Evolutionary conservation across 345 rosid genomes (phyloP).

Genomic region (Syzygium aromaticum): DNA sequence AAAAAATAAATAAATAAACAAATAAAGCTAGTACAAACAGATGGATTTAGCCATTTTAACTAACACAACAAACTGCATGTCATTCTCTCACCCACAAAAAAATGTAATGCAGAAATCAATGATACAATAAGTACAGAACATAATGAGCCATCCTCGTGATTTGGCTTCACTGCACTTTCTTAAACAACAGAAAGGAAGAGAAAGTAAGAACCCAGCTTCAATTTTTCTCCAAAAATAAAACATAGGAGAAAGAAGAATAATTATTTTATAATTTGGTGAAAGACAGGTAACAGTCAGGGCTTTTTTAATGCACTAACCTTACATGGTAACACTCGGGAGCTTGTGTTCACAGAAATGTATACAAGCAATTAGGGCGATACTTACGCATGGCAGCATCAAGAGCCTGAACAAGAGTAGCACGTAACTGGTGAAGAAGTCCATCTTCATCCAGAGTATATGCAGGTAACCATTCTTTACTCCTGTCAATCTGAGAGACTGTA

Average conservation of each 20-base stretch:
- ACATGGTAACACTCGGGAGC: neutral
- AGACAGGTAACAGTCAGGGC: neutral
- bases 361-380: slow-evolving; percentile 11
- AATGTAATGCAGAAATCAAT: neutral
- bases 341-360: neutral
- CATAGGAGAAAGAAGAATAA: neutral
- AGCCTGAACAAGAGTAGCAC: slow-evolving; percentile 65
- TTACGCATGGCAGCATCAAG: slow-evolving; percentile 60
- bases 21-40: neutral
- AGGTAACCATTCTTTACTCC: slow-evolving; percentile 75
- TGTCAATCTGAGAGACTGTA: slow-evolving; percentile 41
- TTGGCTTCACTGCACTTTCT: neutral
- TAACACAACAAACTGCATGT: neutral
- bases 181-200: neutral
- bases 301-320: neutral
- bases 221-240: neutral
- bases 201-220: neutral
- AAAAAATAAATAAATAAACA: neutral
- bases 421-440: slow-evolving; percentile 71
- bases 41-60: slow-evolving; percentile 1
- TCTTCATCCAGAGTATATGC: slow-evolving; percentile 75
- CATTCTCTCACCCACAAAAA: neutral
- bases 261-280: neutral
- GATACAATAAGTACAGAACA: neutral
- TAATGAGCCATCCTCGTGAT: neutral